A percentile compares a stretch with the other conserved stretches of the same genome.
Conservation (phyloP, 345 rosid species). For the Salix exigua region DNA sequence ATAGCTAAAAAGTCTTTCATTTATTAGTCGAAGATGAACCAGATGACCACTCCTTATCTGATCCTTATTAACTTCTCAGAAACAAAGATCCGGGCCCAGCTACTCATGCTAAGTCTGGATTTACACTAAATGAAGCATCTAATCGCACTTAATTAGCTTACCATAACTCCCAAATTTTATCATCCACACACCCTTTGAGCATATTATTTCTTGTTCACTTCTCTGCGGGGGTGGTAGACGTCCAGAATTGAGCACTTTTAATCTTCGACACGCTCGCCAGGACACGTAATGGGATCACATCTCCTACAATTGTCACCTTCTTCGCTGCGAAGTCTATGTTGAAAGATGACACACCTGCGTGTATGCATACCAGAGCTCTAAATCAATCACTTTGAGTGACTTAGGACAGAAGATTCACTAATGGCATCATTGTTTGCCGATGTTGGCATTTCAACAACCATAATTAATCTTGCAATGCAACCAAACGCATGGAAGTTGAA, state of each 20-base stretch:
- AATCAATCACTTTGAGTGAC: not conserved
- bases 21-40: not conserved
- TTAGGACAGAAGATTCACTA: not conserved
- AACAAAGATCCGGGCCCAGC: not conserved
- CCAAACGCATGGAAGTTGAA: not conserved
- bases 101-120: not conserved
- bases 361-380: not conserved
- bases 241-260: constrained; percentile 85
- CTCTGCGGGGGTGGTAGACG: constrained; percentile 17
- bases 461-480: not conserved
- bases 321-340: constrained; percentile 78
- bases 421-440: not conserved
- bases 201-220: too few species aligned
- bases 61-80: not conserved
- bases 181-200: not conserved
- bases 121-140: not conserved
- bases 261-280: constrained; percentile 80
- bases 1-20: not conserved
- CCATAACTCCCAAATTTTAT: not conserved
- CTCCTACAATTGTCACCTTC: constrained; percentile 85
- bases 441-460: not conserved
- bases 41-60: not conserved
- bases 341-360: constrained; percentile 80
- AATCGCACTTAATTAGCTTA: not conserved
- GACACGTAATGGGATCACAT: constrained; percentile 69